phyloP scores from a whole-genome alignment of 345 rosid genomes.

The Camelina neglecta region DNA sequence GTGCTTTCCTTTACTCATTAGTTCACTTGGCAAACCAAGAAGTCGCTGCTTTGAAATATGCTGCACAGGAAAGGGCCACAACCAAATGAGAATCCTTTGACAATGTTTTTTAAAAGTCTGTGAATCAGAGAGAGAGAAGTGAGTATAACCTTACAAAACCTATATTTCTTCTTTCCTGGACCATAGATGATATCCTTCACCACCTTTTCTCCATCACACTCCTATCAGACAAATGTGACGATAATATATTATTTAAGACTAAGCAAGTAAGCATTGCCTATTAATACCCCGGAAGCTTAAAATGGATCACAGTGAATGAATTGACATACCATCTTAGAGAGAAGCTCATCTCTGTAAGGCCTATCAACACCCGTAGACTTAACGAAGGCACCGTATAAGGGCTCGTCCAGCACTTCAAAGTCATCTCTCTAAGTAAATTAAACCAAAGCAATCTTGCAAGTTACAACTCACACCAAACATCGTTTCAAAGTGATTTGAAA shows the following conservation, averaged over 20 bases:
- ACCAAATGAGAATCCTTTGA: neutral
- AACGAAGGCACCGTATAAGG: slow-evolving; percentile 67
- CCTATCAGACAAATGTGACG: slow-evolving; percentile 47
- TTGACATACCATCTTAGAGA: slow-evolving; percentile 63
- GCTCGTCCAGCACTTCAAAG: slow-evolving; percentile 77
- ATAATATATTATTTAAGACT: neutral
- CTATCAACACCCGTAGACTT: slow-evolving; percentile 57
- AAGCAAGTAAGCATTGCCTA: neutral
- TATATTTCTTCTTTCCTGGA: slow-evolving; percentile 69
- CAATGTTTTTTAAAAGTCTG: neutral
- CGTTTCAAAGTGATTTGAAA: neutral
- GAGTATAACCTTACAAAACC: slow-evolving; percentile 77
- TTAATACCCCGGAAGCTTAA: neutral
- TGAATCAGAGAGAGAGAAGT: slow-evolving; percentile 13
- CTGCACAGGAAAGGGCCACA: slow-evolving; percentile 43
- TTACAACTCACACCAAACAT: neutral
- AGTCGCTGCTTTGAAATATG: slow-evolving; percentile 71
- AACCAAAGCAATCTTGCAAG: slow-evolving; percentile 12
- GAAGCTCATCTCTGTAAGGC: slow-evolving; percentile 74
- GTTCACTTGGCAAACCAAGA: slow-evolving; percentile 65
- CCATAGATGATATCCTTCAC: slow-evolving; percentile 68
- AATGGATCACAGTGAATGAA: neutral
- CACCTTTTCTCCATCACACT: slow-evolving; percentile 74
- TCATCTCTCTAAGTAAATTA: slow-evolving; percentile 65
- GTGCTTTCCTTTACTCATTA: slow-evolving; percentile 83